Evolutionary conservation across 192 early-diverging fungal species (phyloP), one percentile per base, ranked within the genome.

Genomic region (Podila minutissima): DNA sequence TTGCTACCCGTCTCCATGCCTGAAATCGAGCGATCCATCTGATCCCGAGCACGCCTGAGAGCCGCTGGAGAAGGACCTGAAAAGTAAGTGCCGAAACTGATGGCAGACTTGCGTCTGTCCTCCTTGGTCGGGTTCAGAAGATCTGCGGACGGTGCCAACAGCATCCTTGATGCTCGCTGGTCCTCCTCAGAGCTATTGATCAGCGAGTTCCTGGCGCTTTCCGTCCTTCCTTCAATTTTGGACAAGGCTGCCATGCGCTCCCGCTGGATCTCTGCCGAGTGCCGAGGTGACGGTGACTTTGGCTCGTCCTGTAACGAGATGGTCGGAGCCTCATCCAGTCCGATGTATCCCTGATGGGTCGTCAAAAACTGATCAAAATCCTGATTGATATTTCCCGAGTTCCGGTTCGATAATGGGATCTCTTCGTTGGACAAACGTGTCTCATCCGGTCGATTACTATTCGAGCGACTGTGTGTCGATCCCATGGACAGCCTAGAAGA

Each of bases 81-180:
- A 65, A 81, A 81, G 66, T 81, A 81, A 2, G 71, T 70, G 35
- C 76, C 77, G 38, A 81, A 73, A 37, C 77, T 81, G 24, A 69
- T 72, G 19, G 77, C 77, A 22, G 77, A 81, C 49, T 55, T 72
- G 32, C 77, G 77, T 60, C 77, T 66, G 19, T 81, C 77, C 48
- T 81, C 66, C 49, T 81, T 81, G n/a, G 66, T 51, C 5, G 61
- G 50, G 32, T 33, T 10, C 5, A 53, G 55, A 1, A 37, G 24
- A 48, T 55, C 53, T 24, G 53, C 22, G 8, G 53, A 24, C 6
- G 53, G 53, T 2, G 53, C 20, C 53, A 55, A 55, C 53, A 55
- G 24, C 53, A 55, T 55, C 53, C 53, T 55, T 55, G 53, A 55
- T 26, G 6, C 53, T 55, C 20, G 53, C 53, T 55, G 53, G 17